Percentiles rank a stretch among this genome's conserved stretches.
Evolutionary conservation across 2,329 filamentous ascomycete species (phyloP).

Genomic region (Venturia aucupariae): DNA sequence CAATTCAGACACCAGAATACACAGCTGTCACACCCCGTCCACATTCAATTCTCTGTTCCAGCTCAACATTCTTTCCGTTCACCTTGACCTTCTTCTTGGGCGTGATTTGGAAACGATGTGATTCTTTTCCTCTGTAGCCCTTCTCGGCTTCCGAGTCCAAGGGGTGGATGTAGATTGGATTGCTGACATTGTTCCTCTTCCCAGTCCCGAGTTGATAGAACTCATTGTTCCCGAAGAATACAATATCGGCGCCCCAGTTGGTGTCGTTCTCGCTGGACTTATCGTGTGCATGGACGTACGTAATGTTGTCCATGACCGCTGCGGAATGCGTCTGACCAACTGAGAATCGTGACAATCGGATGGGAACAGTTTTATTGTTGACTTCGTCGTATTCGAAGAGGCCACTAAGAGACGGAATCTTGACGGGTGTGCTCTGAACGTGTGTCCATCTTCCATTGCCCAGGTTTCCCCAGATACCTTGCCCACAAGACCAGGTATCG

Average conservation of each 20-base stretch:
- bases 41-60: conserved; percentile 85
- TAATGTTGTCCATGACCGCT: conserved; percentile 75
- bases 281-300: conserved; percentile 49
- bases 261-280: conserved; percentile 55
- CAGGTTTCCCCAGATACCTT: conserved; percentile 73
- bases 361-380: conserved; percentile 59
- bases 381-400: conserved; percentile 81
- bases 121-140: conserved; percentile 49
- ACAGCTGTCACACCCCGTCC: conserved; percentile 74
- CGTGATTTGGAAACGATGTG: conserved; percentile 72
- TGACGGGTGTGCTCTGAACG: conserved; percentile 64
- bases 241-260: conserved; percentile 79
- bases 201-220: conserved; percentile 88
- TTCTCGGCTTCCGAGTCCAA: conserved; percentile 51
- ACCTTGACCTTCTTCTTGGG: conserved; percentile 62
- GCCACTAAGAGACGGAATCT: conserved; percentile 73
- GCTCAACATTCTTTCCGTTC: conserved; percentile 58
- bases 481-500: conserved; percentile 81
- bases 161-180: conserved; percentile 70
- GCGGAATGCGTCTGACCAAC: conserved; percentile 74
- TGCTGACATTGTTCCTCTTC: conserved; percentile 69
- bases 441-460: conserved; percentile 88
- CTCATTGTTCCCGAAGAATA: conserved; percentile 96
- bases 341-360: conserved; percentile 63
- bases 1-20: conserved; percentile 47